Percentiles rank a stretch among this genome's conserved stretches.
Conservation (phyloP, 306 rosid genomes). For the Vigna radiata region DNA sequence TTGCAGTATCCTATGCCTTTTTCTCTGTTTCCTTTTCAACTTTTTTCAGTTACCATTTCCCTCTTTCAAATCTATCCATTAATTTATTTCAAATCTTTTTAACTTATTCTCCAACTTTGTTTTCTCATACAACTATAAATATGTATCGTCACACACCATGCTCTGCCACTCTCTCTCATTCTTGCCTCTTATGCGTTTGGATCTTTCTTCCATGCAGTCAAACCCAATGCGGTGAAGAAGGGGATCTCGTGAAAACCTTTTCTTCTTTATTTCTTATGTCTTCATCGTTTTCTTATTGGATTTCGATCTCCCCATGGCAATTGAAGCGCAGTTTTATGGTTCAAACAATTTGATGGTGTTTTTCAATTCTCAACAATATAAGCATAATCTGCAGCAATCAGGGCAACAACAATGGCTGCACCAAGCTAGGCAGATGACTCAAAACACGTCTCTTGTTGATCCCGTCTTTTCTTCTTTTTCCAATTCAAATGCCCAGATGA, state of each 20-base stretch:
- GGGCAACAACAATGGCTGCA: not conserved
- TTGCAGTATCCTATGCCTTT: slow-evolving; percentile 41
- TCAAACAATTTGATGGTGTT: not conserved
- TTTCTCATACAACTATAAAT: not conserved
- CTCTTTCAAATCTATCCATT: slow-evolving; percentile 37
- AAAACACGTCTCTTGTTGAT: not conserved
- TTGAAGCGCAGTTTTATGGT: slow-evolving; percentile 53
- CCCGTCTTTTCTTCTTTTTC: not conserved
- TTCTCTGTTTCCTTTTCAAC: slow-evolving; percentile 33
- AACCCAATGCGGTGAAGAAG: not conserved
- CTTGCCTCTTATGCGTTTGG: not conserved
- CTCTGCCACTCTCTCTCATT: not conserved
- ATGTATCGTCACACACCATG: not conserved
- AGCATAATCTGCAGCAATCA: not conserved
- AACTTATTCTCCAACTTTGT: not conserved
- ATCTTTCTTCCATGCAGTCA: not conserved
- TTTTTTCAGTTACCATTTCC: slow-evolving; percentile 46
- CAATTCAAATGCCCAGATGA: not conserved
- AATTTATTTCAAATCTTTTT: not conserved
- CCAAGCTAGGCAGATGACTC: not conserved
- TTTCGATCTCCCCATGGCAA: slow-evolving; percentile 50
- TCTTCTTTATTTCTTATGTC: too few species aligned
- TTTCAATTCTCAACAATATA: not conserved
- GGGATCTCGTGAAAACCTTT: too few species aligned
- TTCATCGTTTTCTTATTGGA: not conserved